Percentiles rank a stretch among this genome's conserved stretches.
Conservation (phyloP, 2,329 filamentous ascomycete species). For the Fusarium sacchari region DNA sequence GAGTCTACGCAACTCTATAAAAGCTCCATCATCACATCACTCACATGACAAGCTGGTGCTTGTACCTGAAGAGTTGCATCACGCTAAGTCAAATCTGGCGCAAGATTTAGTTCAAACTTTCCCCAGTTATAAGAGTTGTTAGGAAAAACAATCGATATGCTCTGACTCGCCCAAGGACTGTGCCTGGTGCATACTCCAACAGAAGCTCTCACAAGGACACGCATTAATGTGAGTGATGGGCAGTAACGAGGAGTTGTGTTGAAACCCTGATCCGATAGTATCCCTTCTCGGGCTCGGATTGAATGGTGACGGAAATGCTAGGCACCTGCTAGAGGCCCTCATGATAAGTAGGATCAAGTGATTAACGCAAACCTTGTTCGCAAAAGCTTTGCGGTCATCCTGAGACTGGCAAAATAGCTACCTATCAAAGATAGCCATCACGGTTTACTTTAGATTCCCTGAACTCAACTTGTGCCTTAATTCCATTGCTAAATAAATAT, state of each 20-base stretch:
- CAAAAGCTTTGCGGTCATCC: not conserved
- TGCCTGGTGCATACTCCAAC: not conserved
- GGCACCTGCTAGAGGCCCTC: not conserved
- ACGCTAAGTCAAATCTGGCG: not conserved
- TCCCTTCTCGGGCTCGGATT: not conserved
- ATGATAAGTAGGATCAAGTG: not conserved
- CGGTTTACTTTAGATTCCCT: not conserved
- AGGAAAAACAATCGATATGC: not conserved
- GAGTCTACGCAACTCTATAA: not conserved
- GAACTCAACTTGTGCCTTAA: not conserved
- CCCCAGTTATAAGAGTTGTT: not conserved
- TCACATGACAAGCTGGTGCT: not conserved
- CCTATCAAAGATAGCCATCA: not conserved
- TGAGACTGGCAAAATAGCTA: not conserved
- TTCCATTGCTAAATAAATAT: not conserved
- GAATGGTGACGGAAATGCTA: not conserved
- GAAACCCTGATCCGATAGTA: not conserved
- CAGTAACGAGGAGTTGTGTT: not conserved
- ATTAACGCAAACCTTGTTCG: not conserved
- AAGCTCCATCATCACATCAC: not conserved
- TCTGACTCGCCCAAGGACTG: not conserved
- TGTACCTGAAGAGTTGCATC: not conserved
- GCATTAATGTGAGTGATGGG: not conserved
- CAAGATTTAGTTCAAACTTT: not conserved
- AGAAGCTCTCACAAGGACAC: not conserved